phyloP scores from a whole-genome alignment of 2,329 filamentous ascomycete genomes.

The Talaromyces rugulosus region DNA sequence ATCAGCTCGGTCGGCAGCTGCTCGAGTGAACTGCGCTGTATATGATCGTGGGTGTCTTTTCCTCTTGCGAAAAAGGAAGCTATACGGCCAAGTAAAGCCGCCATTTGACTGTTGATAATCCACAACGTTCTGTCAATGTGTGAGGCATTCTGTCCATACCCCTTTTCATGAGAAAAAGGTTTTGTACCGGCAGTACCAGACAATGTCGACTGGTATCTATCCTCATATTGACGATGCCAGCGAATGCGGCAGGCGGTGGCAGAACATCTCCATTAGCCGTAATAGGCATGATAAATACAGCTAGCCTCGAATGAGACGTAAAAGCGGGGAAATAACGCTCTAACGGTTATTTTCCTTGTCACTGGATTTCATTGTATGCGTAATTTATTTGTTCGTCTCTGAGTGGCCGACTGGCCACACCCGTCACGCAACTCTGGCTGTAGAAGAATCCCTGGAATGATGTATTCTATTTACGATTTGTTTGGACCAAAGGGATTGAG shows the following conservation, averaged over 20 bases:
- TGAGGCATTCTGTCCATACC: not conserved
- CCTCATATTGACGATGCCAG: not conserved
- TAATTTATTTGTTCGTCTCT: not conserved
- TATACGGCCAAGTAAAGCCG: not conserved
- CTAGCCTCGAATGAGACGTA: not conserved
- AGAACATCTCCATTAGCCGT: not conserved
- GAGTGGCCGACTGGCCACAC: not conserved
- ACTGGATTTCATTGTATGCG: not conserved
- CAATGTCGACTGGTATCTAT: not conserved
- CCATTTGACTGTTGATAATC: not conserved
- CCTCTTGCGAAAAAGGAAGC: not conserved
- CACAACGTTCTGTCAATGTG: not conserved
- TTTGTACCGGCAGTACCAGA: not conserved
- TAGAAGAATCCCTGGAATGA: not conserved
- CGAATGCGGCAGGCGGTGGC: not conserved
- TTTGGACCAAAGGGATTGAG: not conserved
- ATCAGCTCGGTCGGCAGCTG: slow-evolving; percentile 6
- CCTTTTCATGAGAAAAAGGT: not conserved
- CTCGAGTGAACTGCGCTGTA: slow-evolving; percentile 1
- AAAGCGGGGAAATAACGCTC: not conserved
- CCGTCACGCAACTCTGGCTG: not conserved
- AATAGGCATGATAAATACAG: not conserved
- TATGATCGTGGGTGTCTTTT: not conserved
- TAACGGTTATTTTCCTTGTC: not conserved
- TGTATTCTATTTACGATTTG: not conserved